Percentiles rank a stretch among this genome's conserved stretches.
Evolutionary conservation across 257 asterid species (phyloP).

Genomic region (Scutellaria barbata): DNA sequence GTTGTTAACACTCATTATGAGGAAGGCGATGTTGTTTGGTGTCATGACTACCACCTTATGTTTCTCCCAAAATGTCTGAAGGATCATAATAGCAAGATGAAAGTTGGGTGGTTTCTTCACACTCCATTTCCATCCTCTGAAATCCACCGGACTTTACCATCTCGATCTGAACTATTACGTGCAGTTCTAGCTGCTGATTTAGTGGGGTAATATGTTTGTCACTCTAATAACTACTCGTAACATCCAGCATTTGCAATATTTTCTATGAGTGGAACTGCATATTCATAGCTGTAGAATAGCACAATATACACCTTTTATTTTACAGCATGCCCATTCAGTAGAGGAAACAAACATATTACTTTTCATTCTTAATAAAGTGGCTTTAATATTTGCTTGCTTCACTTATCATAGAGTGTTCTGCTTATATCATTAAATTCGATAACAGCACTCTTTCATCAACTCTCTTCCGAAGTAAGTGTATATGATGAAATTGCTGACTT

Average conservation of each 20-base stretch:
- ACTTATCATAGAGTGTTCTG: not conserved
- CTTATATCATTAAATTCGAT: not conserved
- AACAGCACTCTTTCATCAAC: constrained; percentile 6
- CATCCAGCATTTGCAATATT: not conserved
- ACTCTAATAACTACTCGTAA: not conserved
- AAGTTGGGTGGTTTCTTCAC: constrained; percentile 97
- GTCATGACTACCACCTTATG: constrained; percentile 97
- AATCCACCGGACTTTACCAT: constrained; percentile 92
- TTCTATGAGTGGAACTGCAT: constrained; percentile 17
- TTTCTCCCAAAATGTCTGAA: constrained; percentile 86
- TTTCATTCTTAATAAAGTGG: not conserved
- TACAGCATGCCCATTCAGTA: constrained; percentile 6
- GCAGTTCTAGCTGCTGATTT: constrained; percentile 92
- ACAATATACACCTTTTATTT: not conserved
- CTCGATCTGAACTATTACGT: constrained; percentile 79
- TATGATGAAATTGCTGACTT: constrained; percentile 35
- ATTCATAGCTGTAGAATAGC: not conserved
- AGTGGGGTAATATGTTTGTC: constrained; percentile 67
- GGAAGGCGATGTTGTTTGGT: constrained; percentile 97
- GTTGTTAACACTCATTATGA: constrained; percentile 74
- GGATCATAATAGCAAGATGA: constrained; percentile 73
- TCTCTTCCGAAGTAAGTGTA: not conserved
- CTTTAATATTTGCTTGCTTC: not conserved
- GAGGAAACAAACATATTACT: not conserved
- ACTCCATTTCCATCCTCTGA: constrained; percentile 98